A percentile compares a stretch with the other conserved stretches of the same genome.
phyloP scores from a whole-genome alignment of 805 yeast genomes.

The Spathaspora passalidarum region DNA sequence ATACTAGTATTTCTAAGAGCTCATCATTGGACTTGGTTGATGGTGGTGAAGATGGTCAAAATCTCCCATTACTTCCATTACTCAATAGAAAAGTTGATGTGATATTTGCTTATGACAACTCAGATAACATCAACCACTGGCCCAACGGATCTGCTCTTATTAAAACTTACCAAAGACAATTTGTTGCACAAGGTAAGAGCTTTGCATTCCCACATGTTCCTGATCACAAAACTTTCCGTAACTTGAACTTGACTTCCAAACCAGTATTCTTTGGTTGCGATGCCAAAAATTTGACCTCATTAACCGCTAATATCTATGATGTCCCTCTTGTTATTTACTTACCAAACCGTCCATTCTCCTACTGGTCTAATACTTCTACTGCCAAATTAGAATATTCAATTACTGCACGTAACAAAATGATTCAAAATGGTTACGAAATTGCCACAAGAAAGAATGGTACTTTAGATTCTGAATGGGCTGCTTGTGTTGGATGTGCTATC shows the following conservation, averaged over 20 bases:
- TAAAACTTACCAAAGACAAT: slow-evolving; percentile 33
- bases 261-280: slow-evolving; percentile 88
- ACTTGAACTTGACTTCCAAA: slow-evolving; percentile 56
- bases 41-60: slow-evolving; percentile 41
- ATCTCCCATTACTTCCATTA: slow-evolving; percentile 36
- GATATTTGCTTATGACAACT: slow-evolving; percentile 40
- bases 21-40: slow-evolving; percentile 31
- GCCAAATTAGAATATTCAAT: slow-evolving; percentile 60
- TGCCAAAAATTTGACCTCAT: slow-evolving; percentile 56
- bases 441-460: slow-evolving; percentile 66
- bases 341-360: slow-evolving; percentile 70
- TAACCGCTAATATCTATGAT: slow-evolving; percentile 31
- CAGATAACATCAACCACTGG: slow-evolving; percentile 27
- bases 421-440: slow-evolving; percentile 72
- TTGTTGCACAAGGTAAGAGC: slow-evolving; percentile 45
- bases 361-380: slow-evolving; percentile 69
- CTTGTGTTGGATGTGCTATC: slow-evolving; percentile 75
- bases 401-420: slow-evolving; percentile 55
- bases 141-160: slow-evolving; percentile 37
- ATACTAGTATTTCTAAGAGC: slow-evolving; percentile 17
- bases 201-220: slow-evolving; percentile 82
- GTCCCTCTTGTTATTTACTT: slow-evolving; percentile 77
- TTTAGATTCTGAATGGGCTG: slow-evolving; percentile 62
- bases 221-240: slow-evolving; percentile 56
- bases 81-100: slow-evolving; percentile 33